These are phyloP conservation scores for Fraxinus baroniana DNA, from an alignment of 305 asterid genomes.

Conservation along the genomic window DNA sequence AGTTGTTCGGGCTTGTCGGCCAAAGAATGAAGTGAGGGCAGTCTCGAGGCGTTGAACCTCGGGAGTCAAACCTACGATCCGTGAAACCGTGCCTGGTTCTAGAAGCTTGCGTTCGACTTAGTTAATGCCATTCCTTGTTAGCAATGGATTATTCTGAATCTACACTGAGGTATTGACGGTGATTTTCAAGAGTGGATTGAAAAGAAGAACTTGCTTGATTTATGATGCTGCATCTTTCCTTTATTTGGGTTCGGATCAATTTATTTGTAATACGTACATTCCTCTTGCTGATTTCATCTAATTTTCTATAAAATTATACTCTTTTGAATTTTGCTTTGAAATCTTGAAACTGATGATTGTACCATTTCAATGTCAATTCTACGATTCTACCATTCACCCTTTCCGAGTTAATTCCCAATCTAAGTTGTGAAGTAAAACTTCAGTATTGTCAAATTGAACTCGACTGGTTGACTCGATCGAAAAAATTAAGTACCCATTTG, in stretches of 20 bases:
- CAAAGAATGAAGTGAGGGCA: no score
- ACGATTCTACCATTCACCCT: background rate
- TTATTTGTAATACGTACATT: background rate
- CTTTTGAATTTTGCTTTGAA: background rate
- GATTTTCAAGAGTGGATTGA: background rate
- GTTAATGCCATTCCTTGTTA: background rate
- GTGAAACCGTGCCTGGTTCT: no score
- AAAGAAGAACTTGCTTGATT: background rate
- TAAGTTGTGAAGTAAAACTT: background rate
- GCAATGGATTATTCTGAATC: background rate
- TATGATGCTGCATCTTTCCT: background rate
- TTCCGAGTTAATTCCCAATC: background rate
- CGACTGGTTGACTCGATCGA: background rate
- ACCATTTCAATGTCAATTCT: background rate
- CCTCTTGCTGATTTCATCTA: background rate
- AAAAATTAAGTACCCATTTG: background rate
- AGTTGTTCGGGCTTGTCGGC: no score
- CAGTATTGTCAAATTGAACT: no score
- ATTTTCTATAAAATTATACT: background rate
- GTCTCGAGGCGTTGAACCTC: no score
- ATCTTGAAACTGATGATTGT: background rate
- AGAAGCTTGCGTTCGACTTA: no score
- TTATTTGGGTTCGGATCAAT: background rate
- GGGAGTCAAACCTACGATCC: no score
- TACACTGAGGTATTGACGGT: background rate